Base-by-base conservation (phyloP, 352 stramenopile species). In the Pythium rhizo-oryzae region DNA sequence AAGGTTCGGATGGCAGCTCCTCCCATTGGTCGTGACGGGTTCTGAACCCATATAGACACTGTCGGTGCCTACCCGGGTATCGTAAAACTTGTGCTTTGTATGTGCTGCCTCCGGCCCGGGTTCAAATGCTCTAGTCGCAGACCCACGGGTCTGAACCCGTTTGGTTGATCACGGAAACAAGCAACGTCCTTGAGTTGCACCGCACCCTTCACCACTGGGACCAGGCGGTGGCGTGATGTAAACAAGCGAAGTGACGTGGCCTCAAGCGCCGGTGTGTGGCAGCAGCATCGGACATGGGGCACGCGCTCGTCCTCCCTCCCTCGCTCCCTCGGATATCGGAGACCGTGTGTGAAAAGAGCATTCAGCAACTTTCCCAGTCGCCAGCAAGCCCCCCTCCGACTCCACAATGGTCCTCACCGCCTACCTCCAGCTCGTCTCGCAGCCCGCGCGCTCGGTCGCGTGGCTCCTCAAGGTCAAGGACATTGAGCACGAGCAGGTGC, bases 391-490 rank as follows among this genome's bases (percentile, higher is more conserved):
- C 37, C 28, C 16, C 28, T 24, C 49, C 1, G 0, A 11, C 2
- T 43, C 66, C 21, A 69, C n/a, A 8, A 74, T 74, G 67, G 46
- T 53, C 41, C 60, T 73, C 59, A 66, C 25, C 8, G 59, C 60
- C 15, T 72, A 67, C 66, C 55, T 62, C 12, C 44, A 74, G 59
- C 18, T 77, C 18, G 44, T 70, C 57, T 68, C 59, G 49, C 70
- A 74, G 65, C 70, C 60, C 11, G 37, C 67, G 62, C 69, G 62
- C 54, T 55, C 58, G 37, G 59, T 75, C 41, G 75, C 69, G 49
- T 83, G 75, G 81, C 54, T 77, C 43, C 61, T 84, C n/a, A 78
- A 80, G 57, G 73, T 81, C 46, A 89, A 89, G 62, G 57, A 41
- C 16, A 57, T 72, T 33, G 63, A 76, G 46, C 79, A 83, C 57